A percentile compares a stretch with the other conserved stretches of the same genome.
phyloP scores from a whole-genome alignment of 2,329 filamentous ascomycete genomes.

The Pezicula neosporulosa region DNA sequence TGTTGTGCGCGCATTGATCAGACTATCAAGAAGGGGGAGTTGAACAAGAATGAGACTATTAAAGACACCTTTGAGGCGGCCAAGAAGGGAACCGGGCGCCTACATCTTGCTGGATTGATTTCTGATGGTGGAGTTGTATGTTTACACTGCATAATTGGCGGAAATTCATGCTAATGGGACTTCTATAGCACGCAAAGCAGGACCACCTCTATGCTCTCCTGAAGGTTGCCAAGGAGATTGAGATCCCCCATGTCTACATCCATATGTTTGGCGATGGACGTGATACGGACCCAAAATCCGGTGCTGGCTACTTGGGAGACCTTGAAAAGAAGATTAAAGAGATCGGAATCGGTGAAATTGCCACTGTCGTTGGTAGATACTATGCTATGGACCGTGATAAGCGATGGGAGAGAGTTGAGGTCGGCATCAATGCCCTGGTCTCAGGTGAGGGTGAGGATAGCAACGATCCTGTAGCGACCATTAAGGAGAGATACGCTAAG shows the following conservation, averaged over 20 bases:
- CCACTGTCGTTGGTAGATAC: conserved; percentile 92
- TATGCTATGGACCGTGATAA: conserved; percentile 99
- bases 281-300: conserved; percentile 96
- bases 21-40: conserved; percentile 60
- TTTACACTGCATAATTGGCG: conserved; percentile 15
- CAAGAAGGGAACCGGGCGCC: conserved; percentile 83
- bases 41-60: conserved; percentile 31
- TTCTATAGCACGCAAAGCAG: conserved; percentile 79
- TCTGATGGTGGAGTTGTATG: conserved; percentile 88
- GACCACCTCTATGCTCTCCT: conserved; percentile 86
- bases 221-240: conserved; percentile 83
- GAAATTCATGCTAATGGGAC: conserved; percentile 10
- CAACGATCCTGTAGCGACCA: conserved; percentile 78
- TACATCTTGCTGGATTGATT: conserved; percentile 89
- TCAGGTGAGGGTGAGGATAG: conserved; percentile 83
- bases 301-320: conserved; percentile 81
- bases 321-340: conserved; percentile 79
- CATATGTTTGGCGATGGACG: conserved; percentile 99
- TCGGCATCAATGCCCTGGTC: conserved; percentile 81
- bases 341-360: conserved; percentile 81
- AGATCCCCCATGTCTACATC: conserved; percentile 88
- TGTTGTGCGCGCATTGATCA: conserved; percentile 91
- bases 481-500: conserved; percentile 84
- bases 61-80: conserved; percentile 69
- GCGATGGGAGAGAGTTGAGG: conserved; percentile 93